Base-by-base conservation (phyloP, 2,329 filamentous ascomycete species). In the Bipolaris bicolor region DNA sequence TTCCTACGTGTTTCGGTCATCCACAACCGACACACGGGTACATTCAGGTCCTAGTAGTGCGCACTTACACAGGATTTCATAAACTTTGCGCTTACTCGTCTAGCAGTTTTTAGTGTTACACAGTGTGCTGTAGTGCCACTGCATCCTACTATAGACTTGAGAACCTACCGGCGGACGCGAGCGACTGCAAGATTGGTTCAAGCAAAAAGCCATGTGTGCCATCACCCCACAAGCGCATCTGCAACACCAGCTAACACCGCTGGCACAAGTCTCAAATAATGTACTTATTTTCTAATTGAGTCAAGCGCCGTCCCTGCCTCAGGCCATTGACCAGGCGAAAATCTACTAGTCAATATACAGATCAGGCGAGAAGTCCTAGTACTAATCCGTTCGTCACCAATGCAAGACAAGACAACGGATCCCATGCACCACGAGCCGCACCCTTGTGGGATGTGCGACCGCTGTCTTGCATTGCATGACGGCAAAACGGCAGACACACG, bases 71-170 rank as follows among this genome's bases (percentile, higher is more conserved):
- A n/a, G 2, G 29, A 2, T 7, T 29, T 31, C 22, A 16, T 11
- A 11, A 15, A 13, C n/a, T 44, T 22, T 47, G 16, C n/a, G 4
- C 43, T 45, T 18, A 59, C 45, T 56, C 24, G 20, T 29, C 18
- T 10, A 6, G 16, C 67, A 62, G 45, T 63, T 7, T 64, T 66
- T n/a, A 60, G 61, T 31, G 53, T 58, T 26, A 61, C 55, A 29
- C 65, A 69, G 22, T 69, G 65, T 6, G 43, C 58, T n/a, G 59
- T 62, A 11, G 60, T 64, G 15, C 57, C 57, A 24, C 5, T 68
- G 1, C 61, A 53, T 48, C 60, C 41, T 46, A 51, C 10, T 58
- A 65, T 55, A 66, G 66, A 0, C 67, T 66, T 22, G 66, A 65
- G n/a, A 68, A 63, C 29, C 65, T 63, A 13, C 48, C 57, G 45